Percentiles rank a stretch among this genome's conserved stretches.
These are phyloP conservation scores for Penicillium sp. DNA, from an alignment of 2,329 filamentous ascomycete species.

Conservation along the genomic window DNA sequence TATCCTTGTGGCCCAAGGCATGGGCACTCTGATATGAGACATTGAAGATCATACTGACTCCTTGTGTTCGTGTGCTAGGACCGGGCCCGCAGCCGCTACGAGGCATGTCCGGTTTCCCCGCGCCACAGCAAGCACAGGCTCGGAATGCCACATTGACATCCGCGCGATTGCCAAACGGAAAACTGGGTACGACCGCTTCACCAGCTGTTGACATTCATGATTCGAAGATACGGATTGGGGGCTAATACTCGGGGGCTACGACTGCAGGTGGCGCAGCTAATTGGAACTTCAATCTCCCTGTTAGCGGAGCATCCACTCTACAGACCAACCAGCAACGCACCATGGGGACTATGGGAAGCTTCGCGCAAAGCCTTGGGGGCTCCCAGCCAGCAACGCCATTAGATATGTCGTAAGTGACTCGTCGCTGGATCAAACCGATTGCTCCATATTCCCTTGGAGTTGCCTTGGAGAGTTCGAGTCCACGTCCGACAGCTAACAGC, in stretches of 20 bases:
- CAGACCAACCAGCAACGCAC: constrained; percentile 49
- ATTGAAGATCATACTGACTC: constrained; percentile 20
- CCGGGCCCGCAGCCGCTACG: constrained; percentile 50
- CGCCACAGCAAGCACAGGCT: constrained; percentile 47
- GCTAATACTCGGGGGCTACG: constrained; percentile 22
- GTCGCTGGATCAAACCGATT: neutral
- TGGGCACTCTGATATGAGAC: constrained; percentile 8
- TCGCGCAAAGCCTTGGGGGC: constrained; percentile 54
- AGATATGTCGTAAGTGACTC: constrained; percentile 53
- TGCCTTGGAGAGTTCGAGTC: neutral
- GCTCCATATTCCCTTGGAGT: neutral
- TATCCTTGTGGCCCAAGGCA: constrained; percentile 16
- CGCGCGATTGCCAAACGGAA: constrained; percentile 51
- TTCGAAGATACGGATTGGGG: constrained; percentile 8
- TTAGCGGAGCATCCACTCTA: constrained; percentile 51
- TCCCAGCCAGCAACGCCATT: constrained; percentile 52
- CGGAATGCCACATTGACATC: constrained; percentile 48
- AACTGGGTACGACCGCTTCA: constrained; percentile 45
- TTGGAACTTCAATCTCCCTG: constrained; percentile 56
- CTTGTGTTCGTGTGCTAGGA: constrained; percentile 32
- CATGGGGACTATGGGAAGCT: constrained; percentile 50
- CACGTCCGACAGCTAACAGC: constrained; percentile 9
- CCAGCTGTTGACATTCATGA: neutral
- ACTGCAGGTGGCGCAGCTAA: constrained; percentile 50
- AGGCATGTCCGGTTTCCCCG: constrained; percentile 52